phyloP scores from a whole-genome alignment of 768 basidiomycete genomes.

The Trametes cinnabarina region DNA sequence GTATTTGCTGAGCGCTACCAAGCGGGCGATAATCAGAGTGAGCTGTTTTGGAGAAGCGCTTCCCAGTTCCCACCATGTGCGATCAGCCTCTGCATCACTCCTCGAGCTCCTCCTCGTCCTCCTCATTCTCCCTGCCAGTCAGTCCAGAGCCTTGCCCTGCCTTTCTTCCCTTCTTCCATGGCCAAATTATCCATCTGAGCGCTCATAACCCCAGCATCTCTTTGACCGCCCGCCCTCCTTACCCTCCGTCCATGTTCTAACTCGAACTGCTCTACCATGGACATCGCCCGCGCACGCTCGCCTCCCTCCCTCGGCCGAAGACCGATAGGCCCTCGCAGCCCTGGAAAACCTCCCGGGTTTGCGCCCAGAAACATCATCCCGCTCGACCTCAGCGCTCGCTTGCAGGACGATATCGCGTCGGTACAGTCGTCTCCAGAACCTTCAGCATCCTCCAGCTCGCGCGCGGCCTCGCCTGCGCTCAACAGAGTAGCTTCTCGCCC shows the following conservation, averaged over 20 bases:
- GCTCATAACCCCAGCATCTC: neutral
- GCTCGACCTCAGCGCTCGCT: slow-evolving; percentile 20
- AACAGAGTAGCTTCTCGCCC: neutral
- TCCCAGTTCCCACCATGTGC: slow-evolving; percentile 10
- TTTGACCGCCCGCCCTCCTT: neutral
- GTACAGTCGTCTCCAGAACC: slow-evolving; percentile 7
- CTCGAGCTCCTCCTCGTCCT: neutral
- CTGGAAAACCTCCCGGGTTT: slow-evolving; percentile 11
- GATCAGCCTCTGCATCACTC: slow-evolving; percentile 12
- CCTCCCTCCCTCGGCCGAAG: slow-evolving; percentile 16
- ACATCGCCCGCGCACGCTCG: slow-evolving; percentile 18
- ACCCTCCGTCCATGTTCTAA: slow-evolving; percentile 1
- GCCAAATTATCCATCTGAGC: neutral
- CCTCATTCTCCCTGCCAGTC: too few species aligned
- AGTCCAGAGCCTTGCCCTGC: neutral
- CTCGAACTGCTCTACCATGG: neutral
- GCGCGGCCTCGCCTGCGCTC: slow-evolving; percentile 4
- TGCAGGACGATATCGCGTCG: slow-evolving; percentile 13
- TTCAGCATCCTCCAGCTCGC: slow-evolving; percentile 6
- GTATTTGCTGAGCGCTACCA: neutral
- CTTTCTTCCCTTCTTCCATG: slow-evolving; percentile 8
- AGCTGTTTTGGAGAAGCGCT: neutral
- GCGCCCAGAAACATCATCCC: slow-evolving; percentile 18
- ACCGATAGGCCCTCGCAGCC: slow-evolving; percentile 23
- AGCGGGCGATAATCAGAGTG: slow-evolving; percentile 12